These are phyloP conservation scores for Rachicladosporium sp. DNA, from an alignment of 2,329 filamentous ascomycete species.

Conservation along the genomic window DNA sequence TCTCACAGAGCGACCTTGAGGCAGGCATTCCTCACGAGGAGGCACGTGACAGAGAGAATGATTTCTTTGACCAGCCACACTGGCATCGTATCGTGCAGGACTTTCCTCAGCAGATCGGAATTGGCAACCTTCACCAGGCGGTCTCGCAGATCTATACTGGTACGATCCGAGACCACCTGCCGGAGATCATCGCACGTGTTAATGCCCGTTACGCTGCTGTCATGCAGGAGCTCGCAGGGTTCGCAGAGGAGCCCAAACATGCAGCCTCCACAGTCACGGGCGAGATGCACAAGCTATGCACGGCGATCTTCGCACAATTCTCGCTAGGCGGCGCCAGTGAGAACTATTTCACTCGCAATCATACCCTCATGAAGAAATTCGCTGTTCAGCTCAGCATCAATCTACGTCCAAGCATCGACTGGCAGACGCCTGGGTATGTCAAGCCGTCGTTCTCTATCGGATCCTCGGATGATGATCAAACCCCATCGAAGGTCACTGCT, in stretches of 20 bases:
- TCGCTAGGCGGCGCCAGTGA: no score
- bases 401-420: no score
- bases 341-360: no score
- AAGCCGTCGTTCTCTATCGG: no score
- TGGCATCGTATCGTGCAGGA: slow-evolving; percentile 33
- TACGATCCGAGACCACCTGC: slow-evolving; percentile 29
- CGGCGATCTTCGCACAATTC: no score
- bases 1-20: slow-evolving; percentile 40
- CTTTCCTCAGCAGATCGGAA: slow-evolving; percentile 40
- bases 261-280: slow-evolving; percentile 53
- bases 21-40: slow-evolving; percentile 29
- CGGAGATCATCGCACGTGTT: slow-evolving; percentile 33
- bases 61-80: slow-evolving; percentile 37
- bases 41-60: slow-evolving; percentile 37
- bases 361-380: no score
- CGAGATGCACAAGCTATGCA: slow-evolving; percentile 42
- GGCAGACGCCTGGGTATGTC: no score
- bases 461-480: no score
- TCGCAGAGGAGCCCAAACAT: slow-evolving; percentile 54
- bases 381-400: no score
- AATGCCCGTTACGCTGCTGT: slow-evolving; percentile 38
- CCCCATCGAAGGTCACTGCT: no score
- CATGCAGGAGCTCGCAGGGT: slow-evolving; percentile 39
- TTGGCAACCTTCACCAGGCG: slow-evolving; percentile 34
- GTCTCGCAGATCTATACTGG: slow-evolving; percentile 38